Evolutionary conservation across 352 stramenopile species (phyloP).

Genomic region (Pythium graminicola): DNA sequence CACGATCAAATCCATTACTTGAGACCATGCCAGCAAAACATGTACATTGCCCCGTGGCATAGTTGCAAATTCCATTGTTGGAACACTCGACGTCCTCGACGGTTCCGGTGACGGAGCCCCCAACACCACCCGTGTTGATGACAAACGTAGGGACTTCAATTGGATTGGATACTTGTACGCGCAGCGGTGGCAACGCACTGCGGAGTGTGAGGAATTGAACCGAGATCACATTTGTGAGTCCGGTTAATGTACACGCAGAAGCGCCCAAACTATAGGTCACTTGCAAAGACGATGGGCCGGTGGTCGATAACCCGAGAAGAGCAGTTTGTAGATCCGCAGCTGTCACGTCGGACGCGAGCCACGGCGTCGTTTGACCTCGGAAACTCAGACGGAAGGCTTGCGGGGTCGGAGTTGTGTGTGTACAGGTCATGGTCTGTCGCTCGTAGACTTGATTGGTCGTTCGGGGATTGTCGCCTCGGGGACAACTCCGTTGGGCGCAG

Average conservation of each 20-base stretch:
- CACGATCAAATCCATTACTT: slow-evolving; percentile 40
- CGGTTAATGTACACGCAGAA: slow-evolving; percentile 40
- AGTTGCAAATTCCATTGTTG: slow-evolving; percentile 68
- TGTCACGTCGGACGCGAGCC: slow-evolving; percentile 38
- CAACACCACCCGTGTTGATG: slow-evolving; percentile 51
- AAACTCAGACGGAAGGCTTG: slow-evolving; percentile 55
- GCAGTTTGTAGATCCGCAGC: slow-evolving; percentile 32
- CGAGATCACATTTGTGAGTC: slow-evolving; percentile 43
- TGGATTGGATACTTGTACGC: slow-evolving; percentile 25
- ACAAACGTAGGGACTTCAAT: slow-evolving; percentile 39
- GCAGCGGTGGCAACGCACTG: slow-evolving; percentile 49
- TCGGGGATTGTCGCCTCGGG: slow-evolving; percentile 59
- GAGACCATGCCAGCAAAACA: slow-evolving; percentile 73
- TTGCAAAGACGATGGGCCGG: slow-evolving; percentile 26
- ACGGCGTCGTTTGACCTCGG: slow-evolving; percentile 32
- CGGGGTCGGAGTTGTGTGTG: slow-evolving; percentile 30
- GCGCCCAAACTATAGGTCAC: slow-evolving; percentile 51
- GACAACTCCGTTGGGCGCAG: slow-evolving; percentile 60
- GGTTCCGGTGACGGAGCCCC: slow-evolving; percentile 44
- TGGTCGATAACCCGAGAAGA: slow-evolving; percentile 34
- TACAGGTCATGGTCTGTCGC: slow-evolving; percentile 54
- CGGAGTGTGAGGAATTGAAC: slow-evolving; percentile 53
- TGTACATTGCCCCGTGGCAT: slow-evolving; percentile 35
- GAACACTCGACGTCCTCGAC: slow-evolving; percentile 68
- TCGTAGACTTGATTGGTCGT: slow-evolving; percentile 53